A percentile compares a stretch with the other conserved stretches of the same genome.
Evolutionary conservation across 805 yeast species (phyloP).

Genomic region (Saturnispora halmiae): DNA sequence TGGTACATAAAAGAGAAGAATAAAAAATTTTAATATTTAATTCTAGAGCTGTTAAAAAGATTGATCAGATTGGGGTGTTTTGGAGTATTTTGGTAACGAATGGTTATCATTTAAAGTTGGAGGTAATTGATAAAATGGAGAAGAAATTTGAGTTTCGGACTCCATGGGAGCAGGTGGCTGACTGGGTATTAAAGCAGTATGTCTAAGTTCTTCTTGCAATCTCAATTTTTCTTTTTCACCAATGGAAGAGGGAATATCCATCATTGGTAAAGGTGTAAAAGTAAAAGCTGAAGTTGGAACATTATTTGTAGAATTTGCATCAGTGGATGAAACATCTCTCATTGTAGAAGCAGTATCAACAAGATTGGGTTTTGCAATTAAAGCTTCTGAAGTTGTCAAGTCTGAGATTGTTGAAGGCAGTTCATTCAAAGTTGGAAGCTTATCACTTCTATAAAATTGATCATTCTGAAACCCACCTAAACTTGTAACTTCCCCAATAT

Average conservation of each 20-base stretch:
- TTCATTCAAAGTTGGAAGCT: conserved; percentile 8
- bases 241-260: conserved; percentile 7
- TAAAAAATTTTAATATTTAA: too few species aligned
- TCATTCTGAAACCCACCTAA: conserved; percentile 5
- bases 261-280: conserved; percentile 11
- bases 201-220: conserved; percentile 36
- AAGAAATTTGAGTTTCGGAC: neutral
- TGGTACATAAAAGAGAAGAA: too few species aligned
- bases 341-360: conserved; percentile 3
- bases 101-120: neutral
- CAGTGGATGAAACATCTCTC: conserved; percentile 4
- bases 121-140: conserved; percentile 4
- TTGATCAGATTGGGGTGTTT: neutral
- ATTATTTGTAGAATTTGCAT: neutral
- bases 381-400: neutral
- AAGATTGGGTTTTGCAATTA: neutral
- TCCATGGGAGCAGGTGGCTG: conserved; percentile 30
- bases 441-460: neutral
- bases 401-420: neutral
- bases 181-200: conserved; percentile 48
- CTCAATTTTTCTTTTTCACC: conserved; percentile 49
- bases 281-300: neutral
- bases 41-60: too few species aligned
- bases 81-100: neutral
- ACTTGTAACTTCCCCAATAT: conserved; percentile 1